Base-by-base conservation (phyloP, 1,284 basidiomycete genomes). In the Pseudozyma pruni region DNA sequence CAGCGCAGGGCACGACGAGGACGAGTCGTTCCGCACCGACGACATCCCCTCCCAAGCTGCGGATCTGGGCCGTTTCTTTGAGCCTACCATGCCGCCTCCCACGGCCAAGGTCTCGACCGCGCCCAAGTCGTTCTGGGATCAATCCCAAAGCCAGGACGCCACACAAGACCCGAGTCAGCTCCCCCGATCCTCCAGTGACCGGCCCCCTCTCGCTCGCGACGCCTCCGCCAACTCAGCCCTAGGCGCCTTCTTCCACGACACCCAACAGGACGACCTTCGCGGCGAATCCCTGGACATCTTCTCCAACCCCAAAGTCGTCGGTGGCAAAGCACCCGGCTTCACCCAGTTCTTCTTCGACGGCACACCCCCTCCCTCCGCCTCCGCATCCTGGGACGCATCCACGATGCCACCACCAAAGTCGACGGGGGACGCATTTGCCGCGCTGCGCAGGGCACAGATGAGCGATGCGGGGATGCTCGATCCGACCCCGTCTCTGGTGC, bases 181-280 rank as follows among this genome's bases (percentile, higher is more conserved):
- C 17, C 46, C 47, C n/a, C n/a, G n/a, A 2, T 17, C 51, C 8
- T 40, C 31, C 8, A 31, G 33, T 23, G 49, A 47, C 16, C 47
- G 33, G 11, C 50, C 55, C 27, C 16, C 31, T 3, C 40, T 70
- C n/a, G 40, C 43, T 13, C 55, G 60, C 22, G 55, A 59, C 11
- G 50, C 29, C 2, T 75, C 76, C 4, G 69, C 61, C 38, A 63
- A 63, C 22, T 74, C 73, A 8, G 76, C 75, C 2, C 72, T 80
- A 9, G 78, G 75, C 11, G 76, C 78, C 33, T 80, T 80, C 60
- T 80, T 80, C 51, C 57, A 74, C 23, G 68, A 63, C n/a, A 79
- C 76, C 19, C 77, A 77, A 37, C 68, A 72, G 29, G 53, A 66
- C 27, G 52, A 61, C 10, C 41, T 60, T 43, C 70, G 69, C 16